phyloP scores from a whole-genome alignment of 805 yeast species.

The Pichia phayaonensis region DNA sequence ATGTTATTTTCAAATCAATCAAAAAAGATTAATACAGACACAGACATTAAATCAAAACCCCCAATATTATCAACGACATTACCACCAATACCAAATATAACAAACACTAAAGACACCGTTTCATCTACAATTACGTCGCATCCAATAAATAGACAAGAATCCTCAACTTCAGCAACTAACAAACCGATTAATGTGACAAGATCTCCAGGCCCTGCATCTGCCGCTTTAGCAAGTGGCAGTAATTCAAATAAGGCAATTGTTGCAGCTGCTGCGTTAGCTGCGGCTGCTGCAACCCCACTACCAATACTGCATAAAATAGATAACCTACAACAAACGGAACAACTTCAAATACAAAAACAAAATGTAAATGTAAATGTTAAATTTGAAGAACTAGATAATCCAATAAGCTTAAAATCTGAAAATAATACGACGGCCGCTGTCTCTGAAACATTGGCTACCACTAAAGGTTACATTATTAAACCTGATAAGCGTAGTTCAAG shows the following conservation, averaged over 20 bases:
- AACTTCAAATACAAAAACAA: background rate
- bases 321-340: background rate
- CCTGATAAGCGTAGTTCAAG: background rate
- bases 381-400: background rate
- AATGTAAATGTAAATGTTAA: background rate
- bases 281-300: slow-evolving; percentile 71
- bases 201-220: slow-evolving; percentile 34
- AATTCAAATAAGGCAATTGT: slow-evolving; percentile 48
- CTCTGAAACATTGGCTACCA: no score
- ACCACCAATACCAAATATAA: background rate
- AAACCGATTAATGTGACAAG: slow-evolving; percentile 16
- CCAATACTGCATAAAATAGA: slow-evolving; percentile 31
- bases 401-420: background rate
- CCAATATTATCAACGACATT: background rate
- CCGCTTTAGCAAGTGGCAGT: slow-evolving; percentile 27
- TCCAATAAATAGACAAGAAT: background rate
- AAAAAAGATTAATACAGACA: slow-evolving; percentile 8
- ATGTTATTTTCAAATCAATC: slow-evolving; percentile 32
- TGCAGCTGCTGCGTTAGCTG: slow-evolving; percentile 80
- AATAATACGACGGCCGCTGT: background rate
- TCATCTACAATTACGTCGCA: background rate
- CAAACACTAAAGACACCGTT: background rate
- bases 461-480: no score
- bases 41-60: background rate
- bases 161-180: background rate